Evolutionary conservation across 495 filamentous ascomycete genomes (phyloP).

Genomic region (Tricharina praecox): DNA sequence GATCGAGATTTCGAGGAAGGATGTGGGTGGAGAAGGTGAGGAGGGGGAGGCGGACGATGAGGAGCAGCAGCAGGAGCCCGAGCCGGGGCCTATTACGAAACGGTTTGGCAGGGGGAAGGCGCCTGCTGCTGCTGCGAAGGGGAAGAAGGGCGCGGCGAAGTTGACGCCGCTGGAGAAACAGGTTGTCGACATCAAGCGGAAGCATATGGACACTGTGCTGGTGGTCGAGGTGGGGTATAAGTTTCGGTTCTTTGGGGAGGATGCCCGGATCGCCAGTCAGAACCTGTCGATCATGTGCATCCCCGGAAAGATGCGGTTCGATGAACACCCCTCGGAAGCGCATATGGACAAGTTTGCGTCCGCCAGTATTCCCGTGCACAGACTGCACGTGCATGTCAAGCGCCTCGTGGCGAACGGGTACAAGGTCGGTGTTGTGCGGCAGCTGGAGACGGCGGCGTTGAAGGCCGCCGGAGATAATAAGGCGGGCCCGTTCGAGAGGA

Average conservation of each 20-base stretch:
- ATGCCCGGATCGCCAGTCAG: constrained; percentile 77
- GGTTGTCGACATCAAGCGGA: constrained; percentile 79
- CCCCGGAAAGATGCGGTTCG: constrained; percentile 83
- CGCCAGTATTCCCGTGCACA: constrained; percentile 84
- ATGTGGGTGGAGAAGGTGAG: constrained; percentile 34
- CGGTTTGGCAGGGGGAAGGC: constrained; percentile 12
- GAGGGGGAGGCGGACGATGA: constrained; percentile 40
- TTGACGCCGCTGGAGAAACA: constrained; percentile 92
- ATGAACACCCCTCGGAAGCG: constrained; percentile 89
- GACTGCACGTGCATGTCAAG: constrained; percentile 87
- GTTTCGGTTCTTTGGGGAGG: constrained; percentile 94
- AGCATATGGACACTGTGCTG: constrained; percentile 74
- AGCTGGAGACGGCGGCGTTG: constrained; percentile 94
- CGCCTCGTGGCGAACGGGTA: constrained; percentile 80
- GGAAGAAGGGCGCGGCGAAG: constrained; percentile 59
- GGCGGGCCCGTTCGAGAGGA: constrained; percentile 79
- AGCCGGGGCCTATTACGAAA: constrained; percentile 15
- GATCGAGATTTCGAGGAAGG: constrained; percentile 23
- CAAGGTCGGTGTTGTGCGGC: constrained; percentile 89
- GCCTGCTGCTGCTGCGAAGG: constrained; percentile 29
- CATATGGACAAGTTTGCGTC: constrained; percentile 87
- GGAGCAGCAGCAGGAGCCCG: constrained; percentile 33
- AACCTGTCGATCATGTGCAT: constrained; percentile 93
- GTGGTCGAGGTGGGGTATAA: constrained; percentile 96
- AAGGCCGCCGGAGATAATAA: constrained; percentile 94